Base-by-base conservation (phyloP, 345 rosid species). In the Populus simonii region DNA sequence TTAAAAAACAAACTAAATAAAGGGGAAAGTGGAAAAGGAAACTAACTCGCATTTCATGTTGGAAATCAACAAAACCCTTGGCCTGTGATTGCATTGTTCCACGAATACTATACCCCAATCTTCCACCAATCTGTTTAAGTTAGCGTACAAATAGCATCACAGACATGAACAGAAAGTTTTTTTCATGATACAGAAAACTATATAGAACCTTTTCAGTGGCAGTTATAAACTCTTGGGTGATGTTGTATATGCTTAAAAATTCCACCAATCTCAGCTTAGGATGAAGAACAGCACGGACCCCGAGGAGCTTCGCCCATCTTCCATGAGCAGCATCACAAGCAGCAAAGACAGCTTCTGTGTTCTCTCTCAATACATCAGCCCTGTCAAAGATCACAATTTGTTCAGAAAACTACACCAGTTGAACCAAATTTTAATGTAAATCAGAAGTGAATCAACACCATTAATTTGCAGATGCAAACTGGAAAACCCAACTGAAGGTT, bases 301-400 rank as follows among this genome's bases (percentile, higher is more conserved):
- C 98, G 33, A 96, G 92, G 68, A 96, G 92, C 81, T 96, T 96
- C 51, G 98, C 98, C 99, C 99, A 96, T 85, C 99, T 90, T 81
- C 89, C 97, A 86, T 94, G 97, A 82, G 99, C 95, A 84, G 93
- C 94, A 89, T 96, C 99, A 85, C 98, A 96, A 53, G 97, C 98
- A 11, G 99, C 91, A 89, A 94, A 96, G 70, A 96, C 90, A 78
- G 99, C 97, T 87, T 96, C 99, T 68, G 98, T 84, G 78, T 96
- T 96, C 88, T 96, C 99, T 77, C 98, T 89, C 83, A 96, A 85
- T 66, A 94, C 92, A 84, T 96, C 99, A 27, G 95, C 97, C 85
- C 99, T 96, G 88, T 79, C 82, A 84, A 81, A 62, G 6, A 53
- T 51, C 35, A 33, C 43, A 55, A 55, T 43, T 20, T 27, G 45